Evolutionary conservation across 176 grass and related monocot species (phyloP), one percentile per base, ranked within the genome.

Genomic region (Oryza australiensis): DNA sequence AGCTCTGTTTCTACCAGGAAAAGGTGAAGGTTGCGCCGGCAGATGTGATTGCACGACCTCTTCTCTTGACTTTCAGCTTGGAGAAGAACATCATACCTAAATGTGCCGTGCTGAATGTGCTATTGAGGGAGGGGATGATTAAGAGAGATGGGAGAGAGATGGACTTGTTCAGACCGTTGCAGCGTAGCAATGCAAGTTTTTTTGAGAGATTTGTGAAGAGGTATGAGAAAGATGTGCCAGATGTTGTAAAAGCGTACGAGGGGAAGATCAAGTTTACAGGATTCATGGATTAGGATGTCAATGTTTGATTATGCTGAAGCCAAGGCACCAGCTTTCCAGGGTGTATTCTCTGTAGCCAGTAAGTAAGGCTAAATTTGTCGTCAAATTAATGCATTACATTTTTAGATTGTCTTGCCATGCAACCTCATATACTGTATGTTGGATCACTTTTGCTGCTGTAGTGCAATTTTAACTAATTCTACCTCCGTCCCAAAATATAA

Each of bases 1-100:
- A 60, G 35, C 12, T 65, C 9, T 34, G 49, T 12, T 88, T 88
- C 45, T 88, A 43, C 74, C 38, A 16, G 37, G 48, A 84, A 24
- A 12, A 7, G 45, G 26, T 83, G 5, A 84, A 79, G 73, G 0
- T 88, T 33, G 27, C 49, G 0, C 15, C 42, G 18, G 64, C 14
- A 12, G 66, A 65, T 7, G 16, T 84, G 8, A n/a, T 73, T 18
- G 24, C 34, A 0, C 64, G 42, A 12, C 86, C 86, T 4, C 7
- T 72, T 30, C 20, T 49, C 33, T 51, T 88, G 12, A 26, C 40
- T n/a, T 7, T 65, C 33, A 88, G 86, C 57, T 73, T 88, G 80
- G 80, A 88, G 73, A 88, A 79, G 22, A 84, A 29, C 26, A 55
- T 74, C 16, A 33, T 68, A 62, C 86, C 80, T 18, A 82, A 81